Base-by-base conservation (phyloP, 257 asterid species). In the Solanum piurae region DNA sequence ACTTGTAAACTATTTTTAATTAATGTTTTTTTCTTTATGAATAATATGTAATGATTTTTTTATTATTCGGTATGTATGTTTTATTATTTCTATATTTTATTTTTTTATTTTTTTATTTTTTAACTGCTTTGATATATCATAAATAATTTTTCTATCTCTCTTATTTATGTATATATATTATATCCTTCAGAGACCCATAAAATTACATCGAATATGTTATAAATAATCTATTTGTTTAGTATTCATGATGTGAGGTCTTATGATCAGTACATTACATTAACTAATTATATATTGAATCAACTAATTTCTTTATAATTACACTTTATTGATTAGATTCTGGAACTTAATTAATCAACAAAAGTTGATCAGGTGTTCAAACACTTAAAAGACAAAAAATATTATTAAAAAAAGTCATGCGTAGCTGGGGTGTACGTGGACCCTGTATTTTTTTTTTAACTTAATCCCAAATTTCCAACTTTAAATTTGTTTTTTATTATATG, bases 61-160 rank as follows among this genome's bases (percentile, higher is more conserved):
- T 52, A 52, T 52, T 6, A 0, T 52, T 18, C 9, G 0, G 9
- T 52, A 52, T 16, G 12, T 55, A 11, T 18, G 0, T 0, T 55
- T 0, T 55, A 55, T 55, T 55, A 55, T 55, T 20, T 55, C 0
- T 58, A 0, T 10, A 10, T n/a, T 10, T 62, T 10, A 4, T 10
- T 4, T 62, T 62, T 62, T 62, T 62, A 62, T 23, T 1, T 29
- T 29, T 29, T 29, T 29, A 29, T 29, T 62, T 10, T 62, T n/a
- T 62, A n/a, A 62, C 6, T 10, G 7, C 3, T 62, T 23, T 2
- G 14, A 62, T n/a, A 62, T n/a, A n/a, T 62, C 0, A 5, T 3
- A 62, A n/a, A n/a, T 0, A n/a, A 10, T n/a, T 4, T 5, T 4
- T n/a, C 0, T 10, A 2, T 10, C 7, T 62, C 6, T 62, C 7